These are phyloP conservation scores for Pleurotus sapidus DNA, from an alignment of 768 basidiomycete genomes.

Conservation along the genomic window DNA sequence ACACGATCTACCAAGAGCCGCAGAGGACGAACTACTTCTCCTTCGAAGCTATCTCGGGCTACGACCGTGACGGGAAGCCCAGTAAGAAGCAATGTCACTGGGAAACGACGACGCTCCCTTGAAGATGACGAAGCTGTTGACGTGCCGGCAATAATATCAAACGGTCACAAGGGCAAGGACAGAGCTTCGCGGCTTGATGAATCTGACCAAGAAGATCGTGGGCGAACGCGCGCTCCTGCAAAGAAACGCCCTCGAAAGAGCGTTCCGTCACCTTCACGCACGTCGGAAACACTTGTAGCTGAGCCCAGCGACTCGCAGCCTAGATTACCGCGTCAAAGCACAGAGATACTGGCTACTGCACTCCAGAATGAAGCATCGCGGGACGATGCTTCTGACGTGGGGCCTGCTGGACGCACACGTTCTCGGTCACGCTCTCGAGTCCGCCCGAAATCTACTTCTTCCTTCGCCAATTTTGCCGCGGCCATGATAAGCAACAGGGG, in stretches of 20 bases:
- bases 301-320: no score
- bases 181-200: background rate
- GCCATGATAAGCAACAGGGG: background rate
- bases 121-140: background rate
- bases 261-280: background rate
- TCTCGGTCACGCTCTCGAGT: constrained; percentile 4
- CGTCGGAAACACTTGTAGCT: no score
- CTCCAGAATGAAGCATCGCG: no score
- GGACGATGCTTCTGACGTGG: background rate
- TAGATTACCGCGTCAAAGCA: no score
- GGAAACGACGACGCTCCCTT: background rate
- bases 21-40: background rate
- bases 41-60: background rate
- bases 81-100: background rate
- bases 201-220: background rate
- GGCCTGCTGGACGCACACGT: background rate
- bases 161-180: background rate
- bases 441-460: background rate
- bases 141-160: no score
- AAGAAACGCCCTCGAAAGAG: background rate
- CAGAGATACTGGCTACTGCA: no score
- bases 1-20: constrained; percentile 14
- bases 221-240: background rate
- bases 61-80: background rate
- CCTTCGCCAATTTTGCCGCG: background rate